Percentiles rank a stretch among this genome's conserved stretches.
Evolutionary conservation across 1,284 basidiomycete species (phyloP).

Genomic region (Lignosus rhinocerotis): DNA sequence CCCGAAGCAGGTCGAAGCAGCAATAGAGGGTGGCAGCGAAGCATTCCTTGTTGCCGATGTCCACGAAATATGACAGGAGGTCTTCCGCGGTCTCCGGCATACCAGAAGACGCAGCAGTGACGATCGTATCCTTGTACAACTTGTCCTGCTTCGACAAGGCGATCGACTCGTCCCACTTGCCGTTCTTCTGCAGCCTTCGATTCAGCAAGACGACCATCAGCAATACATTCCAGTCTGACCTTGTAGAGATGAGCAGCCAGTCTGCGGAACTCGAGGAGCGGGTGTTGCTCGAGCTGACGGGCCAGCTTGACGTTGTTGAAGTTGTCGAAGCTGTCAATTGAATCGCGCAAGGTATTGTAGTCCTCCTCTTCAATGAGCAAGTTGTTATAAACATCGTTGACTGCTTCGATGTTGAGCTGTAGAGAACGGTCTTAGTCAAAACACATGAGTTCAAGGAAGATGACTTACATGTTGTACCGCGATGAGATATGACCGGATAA

Average conservation of each 20-base stretch:
- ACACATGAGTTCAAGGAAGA: background rate
- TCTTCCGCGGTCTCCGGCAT: conserved; percentile 91
- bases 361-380: conserved; percentile 98
- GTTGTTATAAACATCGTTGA: conserved; percentile 98
- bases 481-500: conserved; percentile 95
- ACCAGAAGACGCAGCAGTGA: conserved; percentile 85
- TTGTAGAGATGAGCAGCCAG: conserved; percentile 96
- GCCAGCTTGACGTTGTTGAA: conserved; percentile 94
- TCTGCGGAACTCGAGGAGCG: conserved; percentile 92
- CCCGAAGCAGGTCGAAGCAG: conserved; percentile 90
- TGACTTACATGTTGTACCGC: conserved; percentile 88
- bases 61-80: conserved; percentile 90
- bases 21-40: conserved; percentile 90
- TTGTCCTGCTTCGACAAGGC: conserved; percentile 94
- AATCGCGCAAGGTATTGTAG: conserved; percentile 94
- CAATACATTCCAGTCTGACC: conserved; percentile 38
- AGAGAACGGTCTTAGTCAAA: background rate
- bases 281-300: conserved; percentile 85
- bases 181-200: conserved; percentile 73
- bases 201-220: background rate
- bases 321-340: conserved; percentile 97
- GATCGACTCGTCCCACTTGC: conserved; percentile 94
- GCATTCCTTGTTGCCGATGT: conserved; percentile 98
- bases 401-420: conserved; percentile 91
- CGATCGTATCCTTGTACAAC: conserved; percentile 93